phyloP scores from a whole-genome alignment of 768 basidiomycete species.

The Kondoa malvinella region DNA sequence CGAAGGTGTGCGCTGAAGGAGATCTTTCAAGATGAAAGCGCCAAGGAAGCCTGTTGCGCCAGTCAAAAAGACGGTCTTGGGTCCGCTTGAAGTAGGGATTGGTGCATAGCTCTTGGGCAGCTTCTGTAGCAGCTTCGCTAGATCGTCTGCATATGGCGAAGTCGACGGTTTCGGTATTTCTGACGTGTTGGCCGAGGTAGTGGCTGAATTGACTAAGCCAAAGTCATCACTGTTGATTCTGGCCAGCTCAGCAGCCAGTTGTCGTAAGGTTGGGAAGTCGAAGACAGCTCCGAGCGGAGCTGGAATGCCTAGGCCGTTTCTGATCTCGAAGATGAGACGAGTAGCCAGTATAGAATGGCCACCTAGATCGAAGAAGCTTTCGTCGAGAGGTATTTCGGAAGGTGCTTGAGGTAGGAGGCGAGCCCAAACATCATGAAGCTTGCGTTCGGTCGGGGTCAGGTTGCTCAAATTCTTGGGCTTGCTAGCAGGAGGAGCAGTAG shows the following conservation, averaged over 20 bases:
- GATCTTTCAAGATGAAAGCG: conserved; percentile 68
- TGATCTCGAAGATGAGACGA: conserved; percentile 86
- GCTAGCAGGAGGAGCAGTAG: conserved; percentile 30
- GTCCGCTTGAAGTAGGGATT: conserved; percentile 43
- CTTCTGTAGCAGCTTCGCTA: conserved; percentile 43
- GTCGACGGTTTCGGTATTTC: conserved; percentile 13
- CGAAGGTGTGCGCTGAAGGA: conserved; percentile 42
- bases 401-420: conserved; percentile 55
- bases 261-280: conserved; percentile 66
- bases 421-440: conserved; percentile 70
- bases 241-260: conserved; percentile 61
- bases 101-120: conserved; percentile 48
- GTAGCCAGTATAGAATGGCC: conserved; percentile 98
- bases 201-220: conserved; percentile 42
- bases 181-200: conserved; percentile 16
- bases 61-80: conserved; percentile 67
- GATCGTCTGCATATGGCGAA: conserved; percentile 60
- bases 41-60: conserved; percentile 96
- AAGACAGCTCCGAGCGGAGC: conserved; percentile 85
- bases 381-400: conserved; percentile 55
- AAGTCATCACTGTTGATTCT: conserved; percentile 59
- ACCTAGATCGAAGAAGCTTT: conserved; percentile 94
- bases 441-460: conserved; percentile 55
- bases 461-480: conserved; percentile 29
- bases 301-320: conserved; percentile 75